These are phyloP conservation scores for Hypoxylon sp. DNA, from an alignment of 2,329 filamentous ascomycete genomes.

Conservation along the genomic window DNA sequence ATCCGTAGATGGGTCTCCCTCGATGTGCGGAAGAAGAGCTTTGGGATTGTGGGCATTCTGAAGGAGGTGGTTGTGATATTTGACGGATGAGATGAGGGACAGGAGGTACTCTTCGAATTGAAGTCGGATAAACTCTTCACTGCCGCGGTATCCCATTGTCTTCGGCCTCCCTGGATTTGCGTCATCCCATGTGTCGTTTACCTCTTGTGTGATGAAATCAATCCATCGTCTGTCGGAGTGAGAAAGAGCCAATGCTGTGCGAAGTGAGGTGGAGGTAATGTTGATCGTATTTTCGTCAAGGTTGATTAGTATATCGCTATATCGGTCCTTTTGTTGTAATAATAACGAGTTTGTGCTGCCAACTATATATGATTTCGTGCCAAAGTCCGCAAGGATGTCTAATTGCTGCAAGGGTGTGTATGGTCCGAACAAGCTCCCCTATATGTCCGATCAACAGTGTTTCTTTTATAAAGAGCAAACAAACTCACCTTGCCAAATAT, in stretches of 20 bases:
- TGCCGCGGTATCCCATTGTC: conserved; percentile 93
- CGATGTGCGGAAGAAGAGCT: conserved; percentile 74
- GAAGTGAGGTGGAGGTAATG: conserved; percentile 84
- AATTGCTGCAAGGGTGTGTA: conserved; percentile 97
- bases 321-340: conserved; percentile 93
- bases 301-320: conserved; percentile 96
- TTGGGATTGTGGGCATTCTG: conserved; percentile 70
- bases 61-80: conserved; percentile 82
- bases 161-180: conserved; percentile 90
- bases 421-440: conserved; percentile 94
- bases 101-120: conserved; percentile 98
- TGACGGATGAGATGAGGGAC: conserved; percentile 87
- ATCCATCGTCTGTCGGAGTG: conserved; percentile 95
- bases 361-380: conserved; percentile 97
- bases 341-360: conserved; percentile 96
- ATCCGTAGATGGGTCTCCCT: conserved; percentile 87
- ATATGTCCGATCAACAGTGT: conserved; percentile 54
- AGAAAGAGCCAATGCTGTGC: conserved; percentile 81
- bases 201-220: conserved; percentile 91
- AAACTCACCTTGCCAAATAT: conserved; percentile 86
- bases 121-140: conserved; percentile 95
- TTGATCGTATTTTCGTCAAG: conserved; percentile 90
- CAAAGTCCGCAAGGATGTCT: conserved; percentile 91
- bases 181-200: conserved; percentile 98
- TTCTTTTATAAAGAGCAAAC: neutral